Conservation (phyloP, 1,139 yeast genomes). For the Yamadazyma epiphylla region DNA sequence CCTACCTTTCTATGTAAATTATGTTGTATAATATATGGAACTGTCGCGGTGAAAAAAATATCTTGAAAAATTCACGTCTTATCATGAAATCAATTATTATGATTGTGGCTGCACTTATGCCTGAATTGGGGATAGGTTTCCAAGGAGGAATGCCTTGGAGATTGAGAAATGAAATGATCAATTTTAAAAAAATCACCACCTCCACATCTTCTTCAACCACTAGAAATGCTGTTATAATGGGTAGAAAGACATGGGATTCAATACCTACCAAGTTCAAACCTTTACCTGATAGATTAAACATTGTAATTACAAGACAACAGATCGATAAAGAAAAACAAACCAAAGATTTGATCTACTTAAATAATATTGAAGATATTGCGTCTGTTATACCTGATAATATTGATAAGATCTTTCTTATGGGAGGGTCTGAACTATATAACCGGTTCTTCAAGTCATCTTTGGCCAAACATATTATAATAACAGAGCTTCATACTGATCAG, state of each 20-base stretch:
- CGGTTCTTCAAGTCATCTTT: constrained; percentile 42
- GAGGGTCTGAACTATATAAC: constrained; percentile 87
- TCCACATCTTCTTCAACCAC: constrained; percentile 23
- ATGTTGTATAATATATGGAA: constrained; percentile 1
- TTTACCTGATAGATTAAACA: constrained; percentile 67
- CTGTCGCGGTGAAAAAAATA: background rate
- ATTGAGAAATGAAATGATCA: constrained; percentile 77
- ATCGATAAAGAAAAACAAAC: constrained; percentile 15
- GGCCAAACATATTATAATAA: constrained; percentile 63
- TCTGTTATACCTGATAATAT: constrained; percentile 17
- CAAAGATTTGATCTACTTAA: constrained; percentile 33
- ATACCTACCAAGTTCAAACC: constrained; percentile 86
- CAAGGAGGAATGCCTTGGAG: constrained; percentile 89
- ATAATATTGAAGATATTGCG: constrained; percentile 46
- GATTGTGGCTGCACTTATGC: constrained; percentile 82
- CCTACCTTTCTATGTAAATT: background rate
- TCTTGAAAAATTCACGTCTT: background rate
- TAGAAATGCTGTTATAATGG: constrained; percentile 88
- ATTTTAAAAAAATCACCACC: constrained; percentile 73
- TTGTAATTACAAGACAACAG: constrained; percentile 57
- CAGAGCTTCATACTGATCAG: constrained; percentile 51
- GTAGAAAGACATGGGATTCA: constrained; percentile 93
- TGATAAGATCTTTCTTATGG: constrained; percentile 74
- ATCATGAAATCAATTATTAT: constrained; percentile 34
- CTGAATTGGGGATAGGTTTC: constrained; percentile 79